These are phyloP conservation scores for Macrolepiota fuliginosa DNA, from an alignment of 768 basidiomycete genomes.

Conservation along the genomic window DNA sequence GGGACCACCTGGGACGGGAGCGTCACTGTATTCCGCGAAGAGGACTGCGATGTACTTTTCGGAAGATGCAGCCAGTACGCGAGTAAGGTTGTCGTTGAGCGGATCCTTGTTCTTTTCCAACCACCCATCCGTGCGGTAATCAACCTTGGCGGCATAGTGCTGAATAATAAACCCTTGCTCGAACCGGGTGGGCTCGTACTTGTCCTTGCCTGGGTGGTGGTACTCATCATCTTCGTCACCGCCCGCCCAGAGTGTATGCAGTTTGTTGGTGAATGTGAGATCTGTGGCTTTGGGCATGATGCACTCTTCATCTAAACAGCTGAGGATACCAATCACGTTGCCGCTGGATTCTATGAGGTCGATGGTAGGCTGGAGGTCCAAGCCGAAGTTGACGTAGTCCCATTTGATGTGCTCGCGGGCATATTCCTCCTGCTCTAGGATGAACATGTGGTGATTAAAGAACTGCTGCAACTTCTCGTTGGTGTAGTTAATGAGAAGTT, in stretches of 20 bases:
- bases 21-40: conserved; percentile 78
- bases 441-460: conserved; percentile 99
- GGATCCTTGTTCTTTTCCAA: conserved; percentile 99
- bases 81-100: conserved; percentile 91
- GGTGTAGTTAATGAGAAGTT: conserved; percentile 97
- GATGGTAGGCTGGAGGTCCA: conserved; percentile 97
- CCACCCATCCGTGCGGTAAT: conserved; percentile 96
- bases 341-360: conserved; percentile 92
- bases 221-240: conserved; percentile 49
- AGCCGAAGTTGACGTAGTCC: conserved; percentile 97
- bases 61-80: conserved; percentile 79
- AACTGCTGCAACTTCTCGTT: conserved; percentile 99
- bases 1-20: conserved; percentile 30
- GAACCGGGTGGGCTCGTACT: conserved; percentile 86
- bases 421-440: conserved; percentile 98
- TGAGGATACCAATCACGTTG: conserved; percentile 82
- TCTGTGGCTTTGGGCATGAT: conserved; percentile 99
- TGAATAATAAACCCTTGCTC: conserved; percentile 93
- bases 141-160: conserved; percentile 96
- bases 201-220: conserved; percentile 72
- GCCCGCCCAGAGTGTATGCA: conserved; percentile 73
- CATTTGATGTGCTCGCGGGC: conserved; percentile 94
- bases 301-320: conserved; percentile 94
- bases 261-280: conserved; percentile 90
- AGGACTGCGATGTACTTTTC: conserved; percentile 80